Evolutionary conservation across 2,329 filamentous ascomycete genomes (phyloP), one percentile per base, ranked within the genome.

Genomic region (Diaporthe ampelina): DNA sequence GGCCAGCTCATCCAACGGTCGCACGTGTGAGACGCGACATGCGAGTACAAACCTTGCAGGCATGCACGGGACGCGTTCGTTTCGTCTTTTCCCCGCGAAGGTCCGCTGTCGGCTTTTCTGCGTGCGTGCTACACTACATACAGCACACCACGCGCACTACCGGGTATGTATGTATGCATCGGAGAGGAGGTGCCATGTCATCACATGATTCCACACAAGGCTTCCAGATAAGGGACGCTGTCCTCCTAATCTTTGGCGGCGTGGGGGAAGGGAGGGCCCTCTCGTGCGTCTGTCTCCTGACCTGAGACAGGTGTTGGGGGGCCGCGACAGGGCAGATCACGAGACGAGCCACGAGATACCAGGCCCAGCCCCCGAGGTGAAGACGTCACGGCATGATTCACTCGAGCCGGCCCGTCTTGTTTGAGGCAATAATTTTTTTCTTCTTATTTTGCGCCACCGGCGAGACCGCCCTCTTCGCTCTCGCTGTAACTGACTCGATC

Each of bases 401-500:
- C 40, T 19, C 45, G 24, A 15, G 48, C 35, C 15, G 45, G 48
- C n/a, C 45, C 35, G 29, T 68, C 63, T 65, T 13, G 11, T 50
- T 65, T 35, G 21, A 4, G n/a, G 19, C 43, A 32, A 35, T 6
- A 63, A 15, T 17, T 48, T 40, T 13, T 24, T 45, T 40, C 43
- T 32, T 29, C 7, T 3, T 32, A 2, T 13, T 26, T 54, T 35
- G 24, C 10, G 45, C 48, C 10, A 17, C 21, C n/a, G 45, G 32
- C 15, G 17, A 68, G n/a, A 68, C 32, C n/a, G 61, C 45, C 15
- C 21, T 11, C 37, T 40, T 40, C 10, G 37, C 37, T 48, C 8
- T 35, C 32, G 11, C 29, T 13, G 48, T 48, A 29, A 68, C 63
- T 68, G 63, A 68, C 63, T 68, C 63, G 48, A 68, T 37, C 59